Percentiles rank a stretch among this genome's conserved stretches.
phyloP scores from a whole-genome alignment of 257 asterid species.

The Fraxinus anomala region DNA sequence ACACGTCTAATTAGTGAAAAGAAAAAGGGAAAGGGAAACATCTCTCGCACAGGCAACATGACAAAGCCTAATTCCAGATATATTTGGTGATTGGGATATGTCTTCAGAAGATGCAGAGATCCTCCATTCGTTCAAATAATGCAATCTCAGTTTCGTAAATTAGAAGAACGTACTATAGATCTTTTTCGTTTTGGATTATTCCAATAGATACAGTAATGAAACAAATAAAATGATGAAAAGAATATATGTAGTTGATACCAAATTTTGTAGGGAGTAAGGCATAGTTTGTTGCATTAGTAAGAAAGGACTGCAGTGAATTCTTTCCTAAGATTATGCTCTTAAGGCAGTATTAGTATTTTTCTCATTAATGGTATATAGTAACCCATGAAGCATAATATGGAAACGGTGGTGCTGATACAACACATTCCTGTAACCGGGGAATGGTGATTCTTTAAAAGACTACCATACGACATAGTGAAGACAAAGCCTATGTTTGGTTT shows the following conservation, averaged over 20 bases:
- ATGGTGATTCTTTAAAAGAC: neutral
- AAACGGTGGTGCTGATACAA: neutral
- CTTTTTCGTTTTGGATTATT: neutral
- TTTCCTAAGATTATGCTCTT: neutral
- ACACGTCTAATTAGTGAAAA: neutral
- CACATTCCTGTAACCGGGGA: neutral
- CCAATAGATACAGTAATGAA: neutral
- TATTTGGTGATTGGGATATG: slow-evolving; percentile 1
- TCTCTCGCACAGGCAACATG: neutral
- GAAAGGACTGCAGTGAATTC: too few relatives aligned
- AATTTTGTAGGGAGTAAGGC: neutral
- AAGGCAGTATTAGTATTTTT: too few relatives aligned
- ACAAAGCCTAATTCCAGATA: neutral
- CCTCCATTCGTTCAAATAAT: neutral
- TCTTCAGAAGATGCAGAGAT: neutral
- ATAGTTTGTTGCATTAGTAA: too few relatives aligned
- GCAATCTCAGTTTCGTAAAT: neutral
- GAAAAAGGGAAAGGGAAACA: neutral
- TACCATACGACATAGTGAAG: neutral
- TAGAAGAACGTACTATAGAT: neutral
- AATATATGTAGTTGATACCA: neutral
- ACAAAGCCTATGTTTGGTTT: too few relatives aligned
- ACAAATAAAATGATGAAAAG: neutral
- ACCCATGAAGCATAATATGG: neutral
- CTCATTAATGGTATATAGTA: neutral